These are phyloP conservation scores for Eremochloa ophiuroides DNA, from an alignment of 176 grass and related monocot genomes.

Conservation along the genomic window DNA sequence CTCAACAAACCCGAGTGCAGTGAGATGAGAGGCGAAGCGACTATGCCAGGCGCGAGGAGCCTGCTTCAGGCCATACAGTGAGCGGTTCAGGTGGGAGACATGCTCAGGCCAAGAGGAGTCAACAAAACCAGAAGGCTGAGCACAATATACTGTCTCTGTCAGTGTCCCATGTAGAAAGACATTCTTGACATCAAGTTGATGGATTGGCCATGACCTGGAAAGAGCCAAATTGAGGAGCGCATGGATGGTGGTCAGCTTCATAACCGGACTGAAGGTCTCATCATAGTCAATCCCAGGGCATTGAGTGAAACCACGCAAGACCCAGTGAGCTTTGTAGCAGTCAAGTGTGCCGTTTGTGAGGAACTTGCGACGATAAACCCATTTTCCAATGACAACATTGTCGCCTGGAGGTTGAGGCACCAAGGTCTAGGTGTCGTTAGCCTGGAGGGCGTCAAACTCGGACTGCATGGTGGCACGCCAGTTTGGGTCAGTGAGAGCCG, in stretches of 20 bases:
- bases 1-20: neutral
- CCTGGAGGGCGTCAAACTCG: too few species aligned
- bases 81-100: neutral
- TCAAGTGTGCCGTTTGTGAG: too few species aligned
- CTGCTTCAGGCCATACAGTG: neutral
- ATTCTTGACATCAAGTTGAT: neutral
- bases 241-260: neutral
- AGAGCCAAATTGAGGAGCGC: neutral
- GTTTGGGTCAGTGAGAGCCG: too few species aligned
- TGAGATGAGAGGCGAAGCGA: neutral
- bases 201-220: neutral
- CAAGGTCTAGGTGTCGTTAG: too few species aligned
- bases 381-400: too few species aligned
- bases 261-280: neutral
- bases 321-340: too few species aligned
- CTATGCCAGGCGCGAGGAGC: neutral
- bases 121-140: neutral
- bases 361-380: too few species aligned
- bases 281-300: too few species aligned
- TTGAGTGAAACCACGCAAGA: too few species aligned
- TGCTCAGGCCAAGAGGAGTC: neutral
- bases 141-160: neutral
- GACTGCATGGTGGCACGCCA: too few species aligned
- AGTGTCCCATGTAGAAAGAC: neutral
- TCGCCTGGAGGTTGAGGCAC: too few species aligned